phyloP scores from a whole-genome alignment of 495 filamentous ascomycete species.

The Aspergillus carlsbadensis region DNA sequence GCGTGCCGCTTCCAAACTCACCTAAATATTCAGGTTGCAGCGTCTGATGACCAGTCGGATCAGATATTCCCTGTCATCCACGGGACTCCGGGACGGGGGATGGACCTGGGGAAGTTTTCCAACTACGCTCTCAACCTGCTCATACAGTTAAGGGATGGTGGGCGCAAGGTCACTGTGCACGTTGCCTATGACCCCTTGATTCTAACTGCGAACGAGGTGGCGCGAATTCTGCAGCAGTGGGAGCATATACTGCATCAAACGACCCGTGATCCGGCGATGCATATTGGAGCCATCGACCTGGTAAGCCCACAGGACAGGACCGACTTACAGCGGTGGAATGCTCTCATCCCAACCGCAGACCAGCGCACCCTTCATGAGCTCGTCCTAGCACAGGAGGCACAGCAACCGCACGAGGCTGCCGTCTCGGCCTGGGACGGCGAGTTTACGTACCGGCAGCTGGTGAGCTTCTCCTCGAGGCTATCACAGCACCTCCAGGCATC shows the following conservation, averaged over 20 bases:
- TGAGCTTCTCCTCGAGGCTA: not conserved
- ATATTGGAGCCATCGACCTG: not conserved
- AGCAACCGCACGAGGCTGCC: constrained; percentile 9
- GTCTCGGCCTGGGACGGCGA: constrained; percentile 21
- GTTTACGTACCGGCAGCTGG: constrained; percentile 13
- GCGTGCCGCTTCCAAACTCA: too few species aligned
- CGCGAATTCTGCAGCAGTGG: not conserved
- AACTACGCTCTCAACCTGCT: not conserved
- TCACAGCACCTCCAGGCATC: not conserved
- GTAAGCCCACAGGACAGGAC: not conserved
- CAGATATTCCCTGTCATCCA: too few species aligned
- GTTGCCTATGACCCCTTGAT: constrained; percentile 25
- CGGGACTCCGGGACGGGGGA: too few species aligned
- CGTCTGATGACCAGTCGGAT: too few species aligned
- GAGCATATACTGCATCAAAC: not conserved
- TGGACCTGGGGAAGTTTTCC: too few species aligned
- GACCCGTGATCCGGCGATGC: not conserved
- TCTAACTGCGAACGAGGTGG: constrained; percentile 2
- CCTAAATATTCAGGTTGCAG: too few species aligned
- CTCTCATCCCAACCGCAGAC: not conserved
- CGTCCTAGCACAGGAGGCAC: not conserved
- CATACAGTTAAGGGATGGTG: constrained; percentile 12
- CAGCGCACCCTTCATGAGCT: not conserved
- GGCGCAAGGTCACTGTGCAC: constrained; percentile 18
- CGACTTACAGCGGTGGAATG: not conserved